Percentiles rank a stretch among this genome's conserved stretches.
Conservation (phyloP, 1,284 basidiomycete genomes). For the Kwoniella shivajii region DNA sequence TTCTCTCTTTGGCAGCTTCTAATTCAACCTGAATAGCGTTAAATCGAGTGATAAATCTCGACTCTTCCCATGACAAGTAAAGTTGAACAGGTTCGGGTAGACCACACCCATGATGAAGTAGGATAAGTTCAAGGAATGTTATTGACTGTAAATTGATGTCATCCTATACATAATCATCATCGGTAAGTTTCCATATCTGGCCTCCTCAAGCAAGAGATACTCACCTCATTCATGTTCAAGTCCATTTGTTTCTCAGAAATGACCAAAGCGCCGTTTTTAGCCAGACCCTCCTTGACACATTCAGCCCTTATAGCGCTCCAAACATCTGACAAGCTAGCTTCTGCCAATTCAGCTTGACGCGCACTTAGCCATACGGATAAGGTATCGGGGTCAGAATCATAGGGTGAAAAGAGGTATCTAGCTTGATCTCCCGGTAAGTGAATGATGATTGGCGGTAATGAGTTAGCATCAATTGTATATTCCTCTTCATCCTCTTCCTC, state of each 20-base stretch:
- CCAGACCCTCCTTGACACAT: conserved; percentile 26
- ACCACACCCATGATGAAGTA: conserved; percentile 43
- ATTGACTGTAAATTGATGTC: conserved; percentile 42
- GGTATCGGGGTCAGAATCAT: conserved; percentile 19
- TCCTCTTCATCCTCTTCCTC: conserved; percentile 18
- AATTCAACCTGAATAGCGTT: conserved; percentile 45
- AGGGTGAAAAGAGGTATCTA: conserved; percentile 32
- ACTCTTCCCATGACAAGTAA: conserved; percentile 35
- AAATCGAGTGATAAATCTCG: conserved; percentile 46
- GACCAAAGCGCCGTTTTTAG: conserved; percentile 29
- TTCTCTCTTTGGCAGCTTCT: conserved; percentile 66
- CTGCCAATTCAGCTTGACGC: conserved; percentile 33
- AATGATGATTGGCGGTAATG: conserved; percentile 37
- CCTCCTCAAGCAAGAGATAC: conserved; percentile 19
- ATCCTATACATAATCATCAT: conserved; percentile 29
- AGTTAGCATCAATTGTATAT: conserved; percentile 20
- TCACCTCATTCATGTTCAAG: conserved; percentile 73
- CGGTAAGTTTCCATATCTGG: neutral
- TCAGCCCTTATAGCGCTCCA: conserved; percentile 32
- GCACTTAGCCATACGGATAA: conserved; percentile 34
- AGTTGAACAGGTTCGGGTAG: conserved; percentile 46
- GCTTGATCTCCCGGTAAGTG: conserved; percentile 30
- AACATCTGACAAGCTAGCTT: conserved; percentile 33
- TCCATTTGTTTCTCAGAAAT: conserved; percentile 50
- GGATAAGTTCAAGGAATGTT: conserved; percentile 43